Base-by-base conservation (phyloP, 345 rosid species). In the Eucalyptus regnans region DNA sequence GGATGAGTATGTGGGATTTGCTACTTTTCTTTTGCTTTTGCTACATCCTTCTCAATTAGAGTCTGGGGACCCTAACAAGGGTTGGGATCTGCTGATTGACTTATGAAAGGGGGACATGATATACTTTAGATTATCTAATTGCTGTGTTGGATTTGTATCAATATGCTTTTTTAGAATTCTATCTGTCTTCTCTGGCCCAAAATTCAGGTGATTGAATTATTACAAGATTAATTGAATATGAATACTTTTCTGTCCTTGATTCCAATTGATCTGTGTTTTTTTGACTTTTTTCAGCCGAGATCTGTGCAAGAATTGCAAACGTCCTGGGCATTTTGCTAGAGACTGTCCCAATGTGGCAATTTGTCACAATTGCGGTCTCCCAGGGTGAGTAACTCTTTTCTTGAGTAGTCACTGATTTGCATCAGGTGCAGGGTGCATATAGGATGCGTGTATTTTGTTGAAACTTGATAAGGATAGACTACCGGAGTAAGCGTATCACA, bases 241-340 rank as follows among this genome's bases (percentile, higher is more conserved):
- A 20, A 81, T 84, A 84, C 37, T 86, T n/a, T 7, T 12, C 25
- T 50, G 52, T 50, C 58, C 43, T 48, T 86, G 5, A 49, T 33
- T 86, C 41, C 49, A 43, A 37, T 27, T 86, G 58, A 86, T 86
- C 43, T 8, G 52, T 31, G 14, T 51, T 86, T 86, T 20, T 33
- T 48, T 50, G 3, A 23, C 25, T 49, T 86, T 92, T 91, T 89
- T 62, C 97, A 96, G 98, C 93, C 98, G 95, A 91, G 94, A 90
- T 93, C 95, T 98, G 88, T 98, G 99, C 97, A 98, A 98, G 92
- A 97, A 97, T 92, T 97, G 99, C 94, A 98, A 95, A 89, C 93
- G 97, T 87, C 99, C 99, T 18, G 99, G 99, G 58, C 99, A 97
- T 91, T 97, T 90, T 92, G 99, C 99, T 88, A 94, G 99, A 92